Evolutionary conservation across 257 asterid genomes (phyloP).

Genomic region (Solanum pennellii): DNA sequence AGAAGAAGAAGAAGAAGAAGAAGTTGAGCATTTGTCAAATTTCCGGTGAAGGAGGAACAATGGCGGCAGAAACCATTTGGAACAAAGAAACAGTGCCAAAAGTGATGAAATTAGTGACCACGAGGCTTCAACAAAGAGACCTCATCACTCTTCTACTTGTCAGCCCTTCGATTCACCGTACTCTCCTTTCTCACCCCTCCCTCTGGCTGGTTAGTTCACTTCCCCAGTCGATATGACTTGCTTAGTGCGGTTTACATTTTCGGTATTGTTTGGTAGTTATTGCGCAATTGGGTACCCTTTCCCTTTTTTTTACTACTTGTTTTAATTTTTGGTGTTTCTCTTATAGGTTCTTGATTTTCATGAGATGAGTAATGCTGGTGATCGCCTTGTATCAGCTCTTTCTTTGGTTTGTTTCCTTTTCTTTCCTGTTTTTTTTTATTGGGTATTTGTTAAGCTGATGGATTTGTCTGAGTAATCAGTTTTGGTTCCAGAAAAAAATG

Average conservation of each 20-base stretch:
- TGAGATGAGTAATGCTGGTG: conserved; percentile 72
- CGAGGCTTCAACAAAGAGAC: conserved; percentile 60
- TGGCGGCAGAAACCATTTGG: conserved; percentile 35
- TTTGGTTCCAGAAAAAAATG: not conserved
- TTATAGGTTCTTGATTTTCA: conserved; percentile 79
- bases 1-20: not conserved
- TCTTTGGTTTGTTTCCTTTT: conserved; percentile 45
- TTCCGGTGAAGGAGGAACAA: not conserved
- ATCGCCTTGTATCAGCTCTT: conserved; percentile 80
- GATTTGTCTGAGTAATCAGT: not conserved
- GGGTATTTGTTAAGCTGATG: not conserved
- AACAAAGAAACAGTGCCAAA: conserved; percentile 59
- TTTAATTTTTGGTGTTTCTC: not conserved
- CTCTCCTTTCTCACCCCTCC: conserved; percentile 58
- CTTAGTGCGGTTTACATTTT: not conserved
- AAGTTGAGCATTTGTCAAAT: not conserved
- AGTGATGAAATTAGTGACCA: conserved; percentile 77
- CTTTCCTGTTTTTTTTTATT: not conserved
- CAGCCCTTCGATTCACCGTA: conserved; percentile 55
- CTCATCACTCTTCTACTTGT: conserved; percentile 55
- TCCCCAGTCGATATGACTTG: not conserved
- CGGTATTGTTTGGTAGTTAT: not conserved
- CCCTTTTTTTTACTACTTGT: not conserved
- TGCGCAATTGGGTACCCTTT: not conserved
- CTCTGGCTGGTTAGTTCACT: conserved; percentile 59